Conservation (phyloP, 345 rosid species). For the Moricandia moricandioides region DNA sequence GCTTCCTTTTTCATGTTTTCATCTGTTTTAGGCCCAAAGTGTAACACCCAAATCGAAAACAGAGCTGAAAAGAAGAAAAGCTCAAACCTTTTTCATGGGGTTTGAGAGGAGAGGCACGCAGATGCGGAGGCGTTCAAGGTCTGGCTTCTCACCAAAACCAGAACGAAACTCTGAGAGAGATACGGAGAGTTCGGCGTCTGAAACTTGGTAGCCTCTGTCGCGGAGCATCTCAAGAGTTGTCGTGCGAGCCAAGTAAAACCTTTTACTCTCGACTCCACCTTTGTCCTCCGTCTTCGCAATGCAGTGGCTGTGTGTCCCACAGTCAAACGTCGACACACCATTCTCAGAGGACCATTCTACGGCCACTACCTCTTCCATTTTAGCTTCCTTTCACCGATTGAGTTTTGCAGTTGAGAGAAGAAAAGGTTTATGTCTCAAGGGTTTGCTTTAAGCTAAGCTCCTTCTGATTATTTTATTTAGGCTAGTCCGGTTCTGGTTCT, state of each 20-base stretch:
- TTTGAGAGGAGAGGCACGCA: conserved; percentile 27
- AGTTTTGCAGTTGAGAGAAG: not conserved
- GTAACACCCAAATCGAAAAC: not conserved
- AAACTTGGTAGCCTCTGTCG: conserved; percentile 38
- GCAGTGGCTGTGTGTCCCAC: conserved; percentile 20
- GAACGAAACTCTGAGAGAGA: conserved; percentile 33
- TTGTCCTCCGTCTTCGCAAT: conserved; percentile 25
- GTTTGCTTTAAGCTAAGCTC: not conserved
- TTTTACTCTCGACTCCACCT: conserved; percentile 32
- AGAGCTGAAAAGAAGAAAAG: not conserved
- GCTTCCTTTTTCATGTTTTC: not conserved
- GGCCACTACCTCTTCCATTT: conserved; percentile 12
- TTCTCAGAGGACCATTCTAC: not conserved
- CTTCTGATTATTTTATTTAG: not conserved
- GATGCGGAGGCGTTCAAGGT: conserved; percentile 35
- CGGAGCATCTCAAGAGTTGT: conserved; percentile 39
- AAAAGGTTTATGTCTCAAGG: conserved; percentile 1
- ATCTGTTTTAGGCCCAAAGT: conserved; percentile 9
- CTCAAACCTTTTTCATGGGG: conserved; percentile 30
- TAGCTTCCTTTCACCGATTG: not conserved
- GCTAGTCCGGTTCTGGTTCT: not conserved
- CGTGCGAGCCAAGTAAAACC: conserved; percentile 43
- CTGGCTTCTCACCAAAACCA: conserved; percentile 30
- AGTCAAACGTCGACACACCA: conserved; percentile 7
- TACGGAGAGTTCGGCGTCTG: conserved; percentile 17